These are phyloP conservation scores for Apiosordaria backusii DNA, from an alignment of 495 filamentous ascomycete genomes.

Conservation along the genomic window DNA sequence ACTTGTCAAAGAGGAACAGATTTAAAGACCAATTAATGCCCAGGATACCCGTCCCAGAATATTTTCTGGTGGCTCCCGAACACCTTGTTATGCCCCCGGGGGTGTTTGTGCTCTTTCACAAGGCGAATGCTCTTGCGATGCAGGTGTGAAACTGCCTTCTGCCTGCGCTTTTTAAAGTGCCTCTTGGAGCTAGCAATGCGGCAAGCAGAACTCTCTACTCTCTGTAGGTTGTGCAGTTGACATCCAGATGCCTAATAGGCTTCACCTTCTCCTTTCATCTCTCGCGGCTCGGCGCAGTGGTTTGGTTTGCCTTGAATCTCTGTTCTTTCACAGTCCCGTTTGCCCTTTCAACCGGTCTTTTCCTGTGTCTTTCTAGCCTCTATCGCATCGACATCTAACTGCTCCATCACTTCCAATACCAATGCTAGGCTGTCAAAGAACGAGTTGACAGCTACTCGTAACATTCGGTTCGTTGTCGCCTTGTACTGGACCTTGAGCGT, in stretches of 20 bases:
- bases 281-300: not conserved
- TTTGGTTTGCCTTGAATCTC: not conserved
- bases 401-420: slow-evolving; percentile 79
- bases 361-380: slow-evolving; percentile 15
- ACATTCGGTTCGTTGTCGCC: slow-evolving; percentile 92
- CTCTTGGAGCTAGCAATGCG: not conserved
- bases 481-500: slow-evolving; percentile 73
- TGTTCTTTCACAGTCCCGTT: not conserved
- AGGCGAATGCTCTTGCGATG: not conserved
- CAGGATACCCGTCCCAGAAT: not conserved
- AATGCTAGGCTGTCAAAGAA: slow-evolving; percentile 89
- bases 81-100: not conserved
- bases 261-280: not conserved
- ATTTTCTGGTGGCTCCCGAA: not conserved
- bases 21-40: not conserved
- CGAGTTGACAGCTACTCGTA: slow-evolving; percentile 95
- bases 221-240: not conserved
- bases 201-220: not conserved
- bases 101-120: not conserved
- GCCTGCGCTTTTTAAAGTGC: not conserved
- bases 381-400: slow-evolving; percentile 84
- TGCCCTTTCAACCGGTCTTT: slow-evolving; percentile 8
- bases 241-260: not conserved
- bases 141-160: too few relatives aligned
- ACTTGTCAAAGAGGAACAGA: slow-evolving; percentile 26